Base-by-base conservation (phyloP, 371 early-diverging fungal species). In the Apophysomyces sp. region DNA sequence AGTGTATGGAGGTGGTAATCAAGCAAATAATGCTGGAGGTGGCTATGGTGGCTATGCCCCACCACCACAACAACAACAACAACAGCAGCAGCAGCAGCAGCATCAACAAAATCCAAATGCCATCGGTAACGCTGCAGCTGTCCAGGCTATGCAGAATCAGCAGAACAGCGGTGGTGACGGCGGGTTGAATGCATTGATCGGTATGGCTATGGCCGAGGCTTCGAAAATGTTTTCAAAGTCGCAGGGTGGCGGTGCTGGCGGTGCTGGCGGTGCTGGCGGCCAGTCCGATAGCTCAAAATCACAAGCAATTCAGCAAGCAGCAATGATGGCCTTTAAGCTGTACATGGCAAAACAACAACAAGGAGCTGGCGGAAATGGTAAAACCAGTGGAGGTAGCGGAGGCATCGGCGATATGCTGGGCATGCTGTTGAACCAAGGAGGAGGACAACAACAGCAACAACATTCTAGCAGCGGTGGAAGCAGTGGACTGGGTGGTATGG, bases 111-210 rank as follows among this genome's bases (percentile, higher is more conserved):
- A 65, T n/a, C 72, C 82, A 4, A 67, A 76, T 44, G 74, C 72
- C 27, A 70, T 82, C 6, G 84, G 84, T 64, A 74, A 77, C 51
- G 82, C 84, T 52, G 84, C 84, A 41, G 84, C 81, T 61, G 72
- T 76, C 7, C 65, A 79, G 60, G 82, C 82, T 27, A 73, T 77
- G 58, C 52, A 79, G 12, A 66, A 66, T 24, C 74, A 69, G 28
- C 54, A 65, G 27, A 27, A 66, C 18, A 41, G 60, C 26, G 72
- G 73, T 21, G 62, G 49, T 6, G 65, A 62, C 21, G 81, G 77
- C 32, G 74, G 79, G 29, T 62, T 81, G 74, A 59, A 68, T 34
- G 62, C 69, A 16, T 68, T 84, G 57, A 58, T 82, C 9, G 73
- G 76, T 40, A 84, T 76, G 79, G 84, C 82, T 29, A 80, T 84